Evolutionary conservation across 2,329 filamentous ascomycete species (phyloP).

Genomic region (Colletotrichum sp.): DNA sequence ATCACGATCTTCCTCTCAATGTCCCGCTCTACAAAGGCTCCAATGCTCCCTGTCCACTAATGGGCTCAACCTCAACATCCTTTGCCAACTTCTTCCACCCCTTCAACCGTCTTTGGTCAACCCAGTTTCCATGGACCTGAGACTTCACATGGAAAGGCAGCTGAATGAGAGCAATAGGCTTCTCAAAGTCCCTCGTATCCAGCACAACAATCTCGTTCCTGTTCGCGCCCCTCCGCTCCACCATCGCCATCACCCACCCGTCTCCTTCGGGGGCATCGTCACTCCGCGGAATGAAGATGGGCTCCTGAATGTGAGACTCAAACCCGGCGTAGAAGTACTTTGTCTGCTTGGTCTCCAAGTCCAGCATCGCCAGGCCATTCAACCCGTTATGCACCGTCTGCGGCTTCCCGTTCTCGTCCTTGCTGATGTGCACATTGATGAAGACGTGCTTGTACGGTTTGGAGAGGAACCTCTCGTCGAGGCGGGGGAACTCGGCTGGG

Average conservation of each 20-base stretch:
- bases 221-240: conserved; percentile 25
- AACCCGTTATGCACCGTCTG: background rate
- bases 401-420: background rate
- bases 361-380: conserved; percentile 13
- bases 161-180: conserved; percentile 43
- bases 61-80: background rate
- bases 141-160: conserved; percentile 37
- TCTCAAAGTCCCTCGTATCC: conserved; percentile 41
- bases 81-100: background rate
- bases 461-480: conserved; percentile 48
- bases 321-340: conserved; percentile 32
- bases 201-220: conserved; percentile 45
- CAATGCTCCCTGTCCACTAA: background rate
- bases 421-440: conserved; percentile 38
- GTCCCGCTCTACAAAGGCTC: background rate
- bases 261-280: conserved; percentile 40
- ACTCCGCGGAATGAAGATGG: conserved; percentile 42
- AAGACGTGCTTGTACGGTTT: conserved; percentile 41
- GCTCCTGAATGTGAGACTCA: conserved; percentile 44
- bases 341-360: background rate
- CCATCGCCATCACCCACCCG: conserved; percentile 40
- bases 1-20: background rate
- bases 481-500: conserved; percentile 47
- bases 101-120: conserved; percentile 32
- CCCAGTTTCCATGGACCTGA: conserved; percentile 38